Base-by-base conservation (phyloP, 2,329 filamentous ascomycete genomes). In the Laburnicola sp. region DNA sequence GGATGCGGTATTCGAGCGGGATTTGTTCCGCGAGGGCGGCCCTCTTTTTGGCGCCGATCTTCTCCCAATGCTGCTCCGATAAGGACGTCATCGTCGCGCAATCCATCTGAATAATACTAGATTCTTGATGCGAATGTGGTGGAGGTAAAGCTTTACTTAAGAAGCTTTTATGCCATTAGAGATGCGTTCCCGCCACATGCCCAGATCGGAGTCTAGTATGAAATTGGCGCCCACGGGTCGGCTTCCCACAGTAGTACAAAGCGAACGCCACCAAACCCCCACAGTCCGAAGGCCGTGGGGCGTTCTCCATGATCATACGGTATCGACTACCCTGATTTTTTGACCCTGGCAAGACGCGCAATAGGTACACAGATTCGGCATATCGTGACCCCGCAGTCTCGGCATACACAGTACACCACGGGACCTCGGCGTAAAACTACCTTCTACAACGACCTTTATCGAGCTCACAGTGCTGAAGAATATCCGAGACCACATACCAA, bases 1-100 rank as follows among this genome's bases (percentile, higher is more conserved):
- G 82, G 4, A 87, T 77, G 45, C 76, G 74, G 79, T 82, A 86
- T 62, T 85, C 79, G 1, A 73, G 48, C 1, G 85, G 84, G 46
- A 87, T 83, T 0, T 80, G 80, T 37, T 72, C 71, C 49, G 75
- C 65, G 6, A 80, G 65, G 6, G 65, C 69, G 36, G 72, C 70
- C 48, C 76, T 76, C 51, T 78, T 76, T 44, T 68, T 69, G n/a
- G 70, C 64, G 27, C 72, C 68, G 45, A 78, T 75, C 53, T 73
- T 69, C 42, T 71, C 69, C 81, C 81, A 83, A 27, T 60, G 63
- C 46, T 53, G 54, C 28, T 48, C 54, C 23, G 58, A 53, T 54
- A 58, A 60, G 53, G 50, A 59, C 23, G 47, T 34, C 31, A 27
- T 53, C 6, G 36, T 39, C 22, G 9, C 47, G 45, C 50, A n/a